These are phyloP conservation scores for Pseudozyma tsukubaensis DNA, from an alignment of 1,284 basidiomycete genomes.

Conservation along the genomic window DNA sequence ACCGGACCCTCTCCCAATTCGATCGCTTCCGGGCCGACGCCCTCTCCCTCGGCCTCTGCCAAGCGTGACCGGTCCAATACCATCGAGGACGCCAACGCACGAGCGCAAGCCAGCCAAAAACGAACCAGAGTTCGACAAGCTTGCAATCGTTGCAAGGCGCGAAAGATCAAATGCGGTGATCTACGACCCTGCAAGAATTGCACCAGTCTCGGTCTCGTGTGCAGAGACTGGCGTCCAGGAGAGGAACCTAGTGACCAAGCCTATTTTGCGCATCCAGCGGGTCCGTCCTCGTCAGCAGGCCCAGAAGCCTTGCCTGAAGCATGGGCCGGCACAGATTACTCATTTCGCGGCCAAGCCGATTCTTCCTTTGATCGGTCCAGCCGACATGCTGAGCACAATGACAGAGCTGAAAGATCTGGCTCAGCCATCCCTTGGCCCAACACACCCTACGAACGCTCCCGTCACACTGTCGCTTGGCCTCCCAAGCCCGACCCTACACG, in stretches of 20 bases:
- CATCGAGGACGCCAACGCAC: slow-evolving; percentile 14
- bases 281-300: slow-evolving; percentile 17
- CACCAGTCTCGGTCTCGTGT: slow-evolving; percentile 43
- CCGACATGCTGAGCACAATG: slow-evolving; percentile 17
- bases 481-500: slow-evolving; percentile 44
- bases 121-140: slow-evolving; percentile 47
- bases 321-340: slow-evolving; percentile 21
- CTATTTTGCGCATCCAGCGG: slow-evolving; percentile 28
- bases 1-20: slow-evolving; percentile 33
- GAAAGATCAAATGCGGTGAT: slow-evolving; percentile 54
- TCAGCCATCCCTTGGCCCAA: slow-evolving; percentile 51
- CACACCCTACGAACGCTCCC: slow-evolving; percentile 43
- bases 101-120: slow-evolving; percentile 24
- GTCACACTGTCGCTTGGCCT: slow-evolving; percentile 47
- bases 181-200: slow-evolving; percentile 51
- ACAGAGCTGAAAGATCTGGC: slow-evolving; percentile 25
- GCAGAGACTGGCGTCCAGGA: slow-evolving; percentile 49
- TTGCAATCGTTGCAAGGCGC: slow-evolving; percentile 53
- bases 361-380: slow-evolving; percentile 11
- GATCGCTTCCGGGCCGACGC: slow-evolving; percentile 11
- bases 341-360: slow-evolving; percentile 11
- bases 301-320: slow-evolving; percentile 7
- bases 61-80: slow-evolving; percentile 37
- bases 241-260: slow-evolving; percentile 31
- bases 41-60: slow-evolving; percentile 27